Percentiles rank a stretch among this genome's conserved stretches.
These are phyloP conservation scores for Fusarium tjaetaba DNA, from an alignment of 2,329 filamentous ascomycete species.

Conservation along the genomic window DNA sequence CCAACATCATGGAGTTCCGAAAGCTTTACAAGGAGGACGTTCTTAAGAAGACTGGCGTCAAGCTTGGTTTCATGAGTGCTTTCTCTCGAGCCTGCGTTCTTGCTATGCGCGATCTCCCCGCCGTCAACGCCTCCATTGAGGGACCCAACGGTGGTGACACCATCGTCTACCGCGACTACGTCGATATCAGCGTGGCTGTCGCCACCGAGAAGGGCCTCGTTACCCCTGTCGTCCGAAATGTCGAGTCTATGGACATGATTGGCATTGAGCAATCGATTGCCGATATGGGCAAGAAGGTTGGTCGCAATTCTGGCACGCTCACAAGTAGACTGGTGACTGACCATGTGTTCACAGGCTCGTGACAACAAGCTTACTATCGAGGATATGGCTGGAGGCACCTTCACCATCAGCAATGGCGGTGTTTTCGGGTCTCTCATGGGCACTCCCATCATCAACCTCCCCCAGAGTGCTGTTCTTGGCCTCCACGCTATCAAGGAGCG, in stretches of 20 bases:
- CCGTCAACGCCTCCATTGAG: conserved; percentile 96
- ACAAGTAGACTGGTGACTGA: neutral
- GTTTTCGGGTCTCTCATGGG: conserved; percentile 98
- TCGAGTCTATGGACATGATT: conserved; percentile 87
- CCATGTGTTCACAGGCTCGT: conserved; percentile 67
- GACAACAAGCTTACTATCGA: conserved; percentile 98
- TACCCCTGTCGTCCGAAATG: conserved; percentile 94
- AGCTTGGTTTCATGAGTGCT: conserved; percentile 99
- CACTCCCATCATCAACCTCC: conserved; percentile 97
- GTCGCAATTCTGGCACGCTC: neutral
- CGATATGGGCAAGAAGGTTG: conserved; percentile 93
- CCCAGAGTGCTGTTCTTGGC: conserved; percentile 90
- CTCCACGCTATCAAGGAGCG: conserved; percentile 97
- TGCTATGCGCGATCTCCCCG: conserved; percentile 94
- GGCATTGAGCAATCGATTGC: conserved; percentile 91
- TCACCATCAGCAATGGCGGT: conserved; percentile 97
- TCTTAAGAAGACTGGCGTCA: conserved; percentile 94
- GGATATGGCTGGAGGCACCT: conserved; percentile 98
- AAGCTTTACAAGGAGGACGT: conserved; percentile 98
- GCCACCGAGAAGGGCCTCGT: conserved; percentile 98
- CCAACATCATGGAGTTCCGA: conserved; percentile 94
- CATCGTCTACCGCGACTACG: conserved; percentile 97
- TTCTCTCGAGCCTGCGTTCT: conserved; percentile 91
- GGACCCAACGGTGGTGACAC: conserved; percentile 95
- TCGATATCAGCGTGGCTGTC: conserved; percentile 96